Percentiles rank a stretch among this genome's conserved stretches.
Conservation (phyloP, 306 rosid species). For the Pterocarpus macrocarpus region DNA sequence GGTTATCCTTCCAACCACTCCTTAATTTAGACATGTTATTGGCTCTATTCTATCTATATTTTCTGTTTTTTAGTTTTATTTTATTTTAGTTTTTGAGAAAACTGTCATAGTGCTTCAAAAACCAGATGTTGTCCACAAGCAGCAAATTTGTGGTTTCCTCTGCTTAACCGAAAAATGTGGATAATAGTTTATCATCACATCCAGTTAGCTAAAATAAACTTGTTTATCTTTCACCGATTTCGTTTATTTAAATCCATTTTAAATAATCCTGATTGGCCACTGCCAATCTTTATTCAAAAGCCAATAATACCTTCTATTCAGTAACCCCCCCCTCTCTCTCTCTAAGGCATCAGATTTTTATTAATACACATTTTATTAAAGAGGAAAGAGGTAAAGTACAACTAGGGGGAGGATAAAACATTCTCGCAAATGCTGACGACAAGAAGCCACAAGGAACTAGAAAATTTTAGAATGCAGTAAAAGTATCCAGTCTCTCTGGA, state of each 20-base stretch:
- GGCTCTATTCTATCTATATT: constrained; percentile 8
- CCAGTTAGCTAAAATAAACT: neutral
- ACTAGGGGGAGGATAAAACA: constrained; percentile 25
- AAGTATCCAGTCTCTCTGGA: too few species aligned
- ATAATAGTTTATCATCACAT: constrained; percentile 5
- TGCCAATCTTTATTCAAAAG: too few species aligned
- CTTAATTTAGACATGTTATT: constrained; percentile 19
- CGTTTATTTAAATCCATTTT: constrained; percentile 13
- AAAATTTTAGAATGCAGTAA: constrained; percentile 2
- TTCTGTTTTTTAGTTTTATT: neutral
- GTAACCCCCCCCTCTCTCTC: too few species aligned
- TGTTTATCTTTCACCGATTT: constrained; percentile 24
- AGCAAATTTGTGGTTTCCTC: constrained; percentile 5
- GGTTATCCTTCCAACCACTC: constrained; percentile 8
- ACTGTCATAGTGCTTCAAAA: neutral
- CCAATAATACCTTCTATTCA: too few species aligned
- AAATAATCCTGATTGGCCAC: neutral
- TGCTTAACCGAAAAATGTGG: neutral
- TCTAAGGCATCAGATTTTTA: neutral
- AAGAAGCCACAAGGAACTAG: constrained; percentile 11
- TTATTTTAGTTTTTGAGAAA: neutral
- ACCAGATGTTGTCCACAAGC: neutral
- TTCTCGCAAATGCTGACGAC: neutral
- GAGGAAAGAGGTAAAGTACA: constrained; percentile 10
- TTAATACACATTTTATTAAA: neutral